These are phyloP conservation scores for Mycena leptocephala DNA, from an alignment of 768 basidiomycete genomes.

Conservation along the genomic window DNA sequence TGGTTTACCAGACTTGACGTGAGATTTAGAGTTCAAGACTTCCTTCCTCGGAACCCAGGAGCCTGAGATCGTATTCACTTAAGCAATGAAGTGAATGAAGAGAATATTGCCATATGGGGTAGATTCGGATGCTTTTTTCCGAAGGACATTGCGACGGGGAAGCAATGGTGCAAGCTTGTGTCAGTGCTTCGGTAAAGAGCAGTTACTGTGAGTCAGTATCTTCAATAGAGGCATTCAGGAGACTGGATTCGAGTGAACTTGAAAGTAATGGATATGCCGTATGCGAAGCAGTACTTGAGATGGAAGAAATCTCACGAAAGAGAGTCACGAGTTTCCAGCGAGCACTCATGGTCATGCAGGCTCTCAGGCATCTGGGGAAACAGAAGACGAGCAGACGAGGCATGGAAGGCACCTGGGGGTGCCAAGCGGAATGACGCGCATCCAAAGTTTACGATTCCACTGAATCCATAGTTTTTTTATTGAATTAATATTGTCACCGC, in stretches of 20 bases:
- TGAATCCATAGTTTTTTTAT: background rate
- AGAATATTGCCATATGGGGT: background rate
- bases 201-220: too few relatives aligned
- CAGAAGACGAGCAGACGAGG: too few relatives aligned
- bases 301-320: background rate
- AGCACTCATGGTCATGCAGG: background rate
- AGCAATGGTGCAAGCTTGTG: too few relatives aligned
- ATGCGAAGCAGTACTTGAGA: background rate
- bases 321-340: background rate
- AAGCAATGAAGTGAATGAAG: background rate
- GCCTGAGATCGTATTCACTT: too few relatives aligned
- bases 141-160: too few relatives aligned
- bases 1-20: background rate
- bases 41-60: too few relatives aligned
- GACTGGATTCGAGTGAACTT: too few relatives aligned
- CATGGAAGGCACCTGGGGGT: too few relatives aligned
- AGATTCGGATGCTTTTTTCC: background rate
- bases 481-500: conserved; percentile 73
- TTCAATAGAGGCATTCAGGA: background rate
- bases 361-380: background rate
- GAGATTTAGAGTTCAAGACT: too few relatives aligned
- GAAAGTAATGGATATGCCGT: background rate
- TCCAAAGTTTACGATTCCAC: background rate
- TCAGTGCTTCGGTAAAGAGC: too few relatives aligned
- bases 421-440: background rate